Conservation (phyloP, 495 filamentous ascomycete genomes). For the Hyaloscypha variabilis region DNA sequence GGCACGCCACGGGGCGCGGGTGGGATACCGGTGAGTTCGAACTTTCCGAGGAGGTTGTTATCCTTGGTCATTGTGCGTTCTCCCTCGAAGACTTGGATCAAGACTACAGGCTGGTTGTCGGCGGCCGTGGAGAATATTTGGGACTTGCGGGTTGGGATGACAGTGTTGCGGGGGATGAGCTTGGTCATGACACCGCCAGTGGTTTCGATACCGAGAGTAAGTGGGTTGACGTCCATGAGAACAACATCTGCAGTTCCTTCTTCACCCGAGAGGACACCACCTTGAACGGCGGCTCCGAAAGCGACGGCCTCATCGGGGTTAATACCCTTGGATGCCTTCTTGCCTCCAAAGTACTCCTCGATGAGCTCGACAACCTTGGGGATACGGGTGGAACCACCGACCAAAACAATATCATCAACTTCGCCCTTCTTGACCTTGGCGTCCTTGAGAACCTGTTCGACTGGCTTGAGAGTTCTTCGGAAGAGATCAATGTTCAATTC, state of each 20-base stretch:
- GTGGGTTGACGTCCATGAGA: constrained; percentile 97
- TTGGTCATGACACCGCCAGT: constrained; percentile 99
- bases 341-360: constrained; percentile 93
- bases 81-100: constrained; percentile 97
- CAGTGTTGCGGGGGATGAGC: constrained; percentile 92
- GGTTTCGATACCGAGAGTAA: constrained; percentile 98
- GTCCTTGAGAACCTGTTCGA: constrained; percentile 95
- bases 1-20: constrained; percentile 94
- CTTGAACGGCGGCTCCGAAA: constrained; percentile 96
- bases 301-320: constrained; percentile 99
- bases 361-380: constrained; percentile 94
- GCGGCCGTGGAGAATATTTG: constrained; percentile 98
- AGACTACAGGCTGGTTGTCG: constrained; percentile 95
- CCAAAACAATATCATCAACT: constrained; percentile 85
- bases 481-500: constrained; percentile 98
- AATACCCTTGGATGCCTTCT: constrained; percentile 97
- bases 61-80: constrained; percentile 91
- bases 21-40: constrained; percentile 94
- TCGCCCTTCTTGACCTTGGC: constrained; percentile 88
- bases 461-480: constrained; percentile 98
- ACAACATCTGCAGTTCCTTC: constrained; percentile 75
- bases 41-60: constrained; percentile 96
- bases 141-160: constrained; percentile 94
- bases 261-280: constrained; percentile 91
- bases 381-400: constrained; percentile 94